Percentiles rank a stretch among this genome's conserved stretches.
Evolutionary conservation across 2,329 filamentous ascomycete species (phyloP).

Genomic region (Malbranchea cinnamomea): DNA sequence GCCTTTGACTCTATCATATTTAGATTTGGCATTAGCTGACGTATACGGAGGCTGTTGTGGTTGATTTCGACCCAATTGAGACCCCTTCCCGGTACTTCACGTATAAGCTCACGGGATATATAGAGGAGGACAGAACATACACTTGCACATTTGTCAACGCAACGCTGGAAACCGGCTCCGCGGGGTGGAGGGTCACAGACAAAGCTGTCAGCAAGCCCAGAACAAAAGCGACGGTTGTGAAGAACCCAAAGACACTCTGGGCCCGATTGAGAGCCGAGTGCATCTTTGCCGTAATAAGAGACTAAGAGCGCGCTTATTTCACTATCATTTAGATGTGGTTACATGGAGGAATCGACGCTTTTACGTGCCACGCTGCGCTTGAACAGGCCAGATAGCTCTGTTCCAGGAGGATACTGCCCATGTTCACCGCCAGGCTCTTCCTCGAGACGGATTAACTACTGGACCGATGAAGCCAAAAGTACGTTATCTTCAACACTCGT

Average conservation of each 20-base stretch:
- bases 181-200: slow-evolving; percentile 51
- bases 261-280: slow-evolving; percentile 71
- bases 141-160: slow-evolving; percentile 58
- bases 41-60: too few species aligned
- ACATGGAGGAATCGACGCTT: background rate
- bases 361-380: background rate
- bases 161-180: slow-evolving; percentile 38
- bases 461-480: too few species aligned
- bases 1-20: slow-evolving; percentile 69
- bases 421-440: too few species aligned
- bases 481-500: too few species aligned
- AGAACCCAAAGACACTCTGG: slow-evolving; percentile 94
- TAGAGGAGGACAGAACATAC: slow-evolving; percentile 35
- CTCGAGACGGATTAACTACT: too few species aligned
- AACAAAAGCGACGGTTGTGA: slow-evolving; percentile 81
- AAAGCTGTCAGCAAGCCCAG: slow-evolving; percentile 67
- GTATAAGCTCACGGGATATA: background rate
- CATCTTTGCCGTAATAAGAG: slow-evolving; percentile 42
- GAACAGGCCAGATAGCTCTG: background rate
- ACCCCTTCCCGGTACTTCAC: background rate
- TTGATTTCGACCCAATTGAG: too few species aligned
- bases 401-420: too few species aligned
- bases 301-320: background rate
- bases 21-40: too few species aligned
- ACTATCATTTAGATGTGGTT: background rate